Percentiles rank a stretch among this genome's conserved stretches.
phyloP scores from a whole-genome alignment of 352 stramenopile genomes.

The Globisporangium acanthophoron region DNA sequence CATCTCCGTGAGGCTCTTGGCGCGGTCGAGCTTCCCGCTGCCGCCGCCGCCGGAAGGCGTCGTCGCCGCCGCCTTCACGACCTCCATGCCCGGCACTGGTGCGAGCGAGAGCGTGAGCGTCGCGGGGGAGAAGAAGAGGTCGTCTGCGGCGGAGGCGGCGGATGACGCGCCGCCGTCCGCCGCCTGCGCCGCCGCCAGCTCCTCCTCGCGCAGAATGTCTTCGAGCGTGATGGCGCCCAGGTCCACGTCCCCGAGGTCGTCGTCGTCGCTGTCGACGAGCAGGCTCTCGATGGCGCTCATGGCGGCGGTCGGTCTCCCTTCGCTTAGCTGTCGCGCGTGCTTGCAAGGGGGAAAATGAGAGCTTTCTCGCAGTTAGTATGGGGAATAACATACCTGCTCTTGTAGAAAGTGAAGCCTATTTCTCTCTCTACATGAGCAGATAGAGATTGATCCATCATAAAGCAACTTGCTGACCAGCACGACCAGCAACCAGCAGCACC shows the following conservation, averaged over 20 bases:
- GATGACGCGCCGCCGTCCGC: slow-evolving; percentile 7
- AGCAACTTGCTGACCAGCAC: neutral
- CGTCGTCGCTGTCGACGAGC: slow-evolving; percentile 61
- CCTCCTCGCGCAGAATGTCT: slow-evolving; percentile 68
- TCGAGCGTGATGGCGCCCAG: slow-evolving; percentile 63
- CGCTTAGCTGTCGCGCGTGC: neutral
- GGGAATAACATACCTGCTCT: neutral
- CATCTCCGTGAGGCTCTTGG: slow-evolving; percentile 39
- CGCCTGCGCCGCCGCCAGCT: slow-evolving; percentile 29
- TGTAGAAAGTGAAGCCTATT: neutral
- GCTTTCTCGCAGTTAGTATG: neutral
- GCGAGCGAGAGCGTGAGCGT: slow-evolving; percentile 61
- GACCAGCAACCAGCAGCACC: neutral
- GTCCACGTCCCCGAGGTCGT: slow-evolving; percentile 61
- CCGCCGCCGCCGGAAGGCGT: neutral
- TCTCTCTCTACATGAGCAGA: neutral
- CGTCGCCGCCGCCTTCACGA: slow-evolving; percentile 13
- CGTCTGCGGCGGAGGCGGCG: slow-evolving; percentile 19
- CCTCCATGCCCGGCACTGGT: slow-evolving; percentile 66
- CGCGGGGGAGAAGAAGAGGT: slow-evolving; percentile 69
- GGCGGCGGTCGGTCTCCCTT: too few relatives aligned
- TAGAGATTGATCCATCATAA: neutral
- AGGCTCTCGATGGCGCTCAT: slow-evolving; percentile 58
- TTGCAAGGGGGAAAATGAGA: neutral
- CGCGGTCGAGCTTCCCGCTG: slow-evolving; percentile 26